Base-by-base conservation (phyloP, 129 eudicot genomes). In the Oenanthe sinensis region DNA sequence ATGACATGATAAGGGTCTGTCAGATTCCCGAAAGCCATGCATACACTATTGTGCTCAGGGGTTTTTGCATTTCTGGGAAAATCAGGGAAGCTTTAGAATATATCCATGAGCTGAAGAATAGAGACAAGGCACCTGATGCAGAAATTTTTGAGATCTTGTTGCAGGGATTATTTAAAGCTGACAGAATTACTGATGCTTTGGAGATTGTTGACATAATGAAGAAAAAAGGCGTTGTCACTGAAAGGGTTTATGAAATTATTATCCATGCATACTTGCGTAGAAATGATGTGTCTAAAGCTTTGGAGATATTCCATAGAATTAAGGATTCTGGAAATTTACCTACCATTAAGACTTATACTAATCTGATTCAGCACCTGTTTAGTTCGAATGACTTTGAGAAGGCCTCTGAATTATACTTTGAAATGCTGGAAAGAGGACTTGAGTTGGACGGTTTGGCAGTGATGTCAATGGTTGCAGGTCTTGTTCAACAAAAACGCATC, bases 131-230 rank as follows among this genome's bases (percentile, higher is more conserved):
- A 13, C 85, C 91, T 47, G 88, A 84, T 46, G 39, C 88, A 19
- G 88, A 84, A 78, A 83, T 76, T 55, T 85, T 91, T 44, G 89
- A 87, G 80, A 89, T 77, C 48, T 80, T 93, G 85, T 89, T 91
- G 75, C 88, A 84, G 80, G 98, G 97, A 47, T 86, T 93, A 67
- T 91, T 91, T 82, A 79, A 80, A 74, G 89, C 88, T 49, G 89
- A 83, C 80, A 87, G 85, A 85, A 81, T 91, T 73, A 71, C 67
- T 12, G 98, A 93, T 81, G 97, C 98, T 15, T 28, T 89, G 81
- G 98, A 93, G 84, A 84, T 93, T 45, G 85, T 93, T 67, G 97
- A 88, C 72, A 93, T 93, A 33, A 77, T 93, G 84, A 91, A 93
- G 84, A 91, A 85, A 87, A 82, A 75, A 79, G 78, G 84, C 47